Percentiles rank a stretch among this genome's conserved stretches.
These are phyloP conservation scores for Phoma sp. DNA, from an alignment of 2,329 filamentous ascomycete species.

Conservation along the genomic window DNA sequence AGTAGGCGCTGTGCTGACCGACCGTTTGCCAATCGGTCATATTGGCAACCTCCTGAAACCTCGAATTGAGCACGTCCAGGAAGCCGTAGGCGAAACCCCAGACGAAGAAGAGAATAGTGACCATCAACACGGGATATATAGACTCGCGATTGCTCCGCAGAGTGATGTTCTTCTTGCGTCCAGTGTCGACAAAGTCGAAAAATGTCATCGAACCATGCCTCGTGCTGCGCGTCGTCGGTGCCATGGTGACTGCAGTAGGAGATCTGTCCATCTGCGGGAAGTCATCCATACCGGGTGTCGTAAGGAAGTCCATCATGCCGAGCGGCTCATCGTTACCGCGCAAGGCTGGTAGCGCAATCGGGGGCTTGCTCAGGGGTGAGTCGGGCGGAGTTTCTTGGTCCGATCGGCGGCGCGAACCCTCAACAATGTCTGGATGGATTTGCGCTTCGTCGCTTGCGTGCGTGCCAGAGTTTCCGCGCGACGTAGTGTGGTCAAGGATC, in stretches of 20 bases:
- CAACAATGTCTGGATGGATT: conserved; percentile 32
- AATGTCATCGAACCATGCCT: conserved; percentile 57
- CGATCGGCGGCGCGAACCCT: conserved; percentile 26
- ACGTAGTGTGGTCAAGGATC: conserved; percentile 56
- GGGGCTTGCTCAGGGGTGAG: conserved; percentile 35
- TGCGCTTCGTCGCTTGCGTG: conserved; percentile 39
- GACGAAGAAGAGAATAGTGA: conserved; percentile 82
- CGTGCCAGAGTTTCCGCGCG: conserved; percentile 36
- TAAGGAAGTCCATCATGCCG: conserved; percentile 62
- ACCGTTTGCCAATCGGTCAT: conserved; percentile 69
- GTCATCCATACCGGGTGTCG: conserved; percentile 54
- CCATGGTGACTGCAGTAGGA: conserved; percentile 41
- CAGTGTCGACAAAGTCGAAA: conserved; percentile 79
- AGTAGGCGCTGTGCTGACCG: conserved; percentile 74
- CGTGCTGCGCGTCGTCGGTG: conserved; percentile 27
- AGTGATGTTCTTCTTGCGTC: conserved; percentile 71
- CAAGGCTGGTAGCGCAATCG: conserved; percentile 17
- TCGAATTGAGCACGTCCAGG: conserved; percentile 78
- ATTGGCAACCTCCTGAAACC: conserved; percentile 67
- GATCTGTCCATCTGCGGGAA: conserved; percentile 45
- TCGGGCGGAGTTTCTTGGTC: conserved; percentile 30
- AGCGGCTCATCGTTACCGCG: conserved; percentile 40
- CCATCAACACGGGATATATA: conserved; percentile 73
- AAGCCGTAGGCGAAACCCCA: conserved; percentile 93
- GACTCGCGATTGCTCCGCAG: conserved; percentile 68